Base-by-base conservation (phyloP, 352 stramenopile genomes). In the Aphanomyces stellatus region DNA sequence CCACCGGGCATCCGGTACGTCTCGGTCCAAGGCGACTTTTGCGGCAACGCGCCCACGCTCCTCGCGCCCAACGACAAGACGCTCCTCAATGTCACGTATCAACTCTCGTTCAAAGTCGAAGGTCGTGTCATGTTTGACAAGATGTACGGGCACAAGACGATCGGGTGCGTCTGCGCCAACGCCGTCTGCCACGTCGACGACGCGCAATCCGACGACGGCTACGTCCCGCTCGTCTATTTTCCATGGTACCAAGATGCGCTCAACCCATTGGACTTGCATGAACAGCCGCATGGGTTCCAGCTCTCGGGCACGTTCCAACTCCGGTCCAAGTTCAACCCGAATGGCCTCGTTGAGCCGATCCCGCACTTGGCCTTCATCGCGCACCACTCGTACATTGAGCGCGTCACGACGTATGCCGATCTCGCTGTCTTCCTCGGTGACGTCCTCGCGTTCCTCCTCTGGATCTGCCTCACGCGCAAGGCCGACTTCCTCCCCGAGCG, bases 321-420 rank as follows among this genome's bases (percentile, higher is more conserved):
- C 60, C 17, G 19, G 30, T 40, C 60, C 28, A 35, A 35, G n/a
- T 34, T 31, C 43, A 43, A 34, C 15, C n/a, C 2, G 10, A 10
- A 8, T 0, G 11, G 7, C 30, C 46, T 28, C 4, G 13, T 67
- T 17, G 15, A 59, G 4, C 60, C 60, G 33, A 67, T 67, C 37
- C 60, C 60, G 30, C 40, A 59, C 30, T 25, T 67, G 5, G 33
- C 43, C 17, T 48, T 67, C 17, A 46, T 67, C 17, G 60, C 60
- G 30, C 60, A 67, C 24, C 60, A 67, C 60, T 67, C 60, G 60
- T 67, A 67, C 60, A 51, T 67, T 35, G 60, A 67, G 49, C 48
- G 48, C 19, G n/a, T 67, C 60, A 67, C 60, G 43, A 27, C 28
- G n/a, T 49, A 28, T 11, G 49, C 57, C 33, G 60, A 67, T 41